Base-by-base conservation (phyloP, 2,329 filamentous ascomycete genomes). In the Ceratocystis harringtonii region DNA sequence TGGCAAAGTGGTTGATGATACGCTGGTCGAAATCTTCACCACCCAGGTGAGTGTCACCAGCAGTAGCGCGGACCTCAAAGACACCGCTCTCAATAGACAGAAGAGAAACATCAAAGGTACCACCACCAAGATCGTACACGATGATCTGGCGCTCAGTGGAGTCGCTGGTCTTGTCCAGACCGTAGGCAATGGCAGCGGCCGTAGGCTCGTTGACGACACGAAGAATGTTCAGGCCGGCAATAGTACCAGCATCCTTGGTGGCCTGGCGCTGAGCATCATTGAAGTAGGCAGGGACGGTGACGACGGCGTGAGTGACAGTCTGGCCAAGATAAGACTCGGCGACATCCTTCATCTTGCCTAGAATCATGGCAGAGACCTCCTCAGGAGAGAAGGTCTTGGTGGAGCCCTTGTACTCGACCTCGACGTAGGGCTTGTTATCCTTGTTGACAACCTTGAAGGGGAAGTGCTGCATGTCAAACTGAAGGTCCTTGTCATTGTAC, bases 1-100 rank as follows among this genome's bases (percentile, higher is more conserved):
- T 96, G 81, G 88, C 87, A 75, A 97, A 90, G 85, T 92, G 84
- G 83, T 89, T 90, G 81, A 97, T 96, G 77, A 97, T 84, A 76
- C 92, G 88, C 84, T 97, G 91, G 78, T 97, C 92, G 77, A 97
- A 97, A 81, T 97, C 92, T 79, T 97, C 92, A 86, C 92, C 92
- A 87, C 92, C 92, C 71, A 96, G 85, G 78, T 96, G 92, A 72
- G 92, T 96, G 77, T 96, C 92, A 90, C 92, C 91, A 75, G 91
- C 90, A 72, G 91, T 96, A 77, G 92, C 88, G 78, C 92, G 79
- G 71, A 96, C 92, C 81, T 96, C 91, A 75, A 96, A 96, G 72
- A 95, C 89, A 76, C 92, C 92, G 74, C 91, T 82, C 72, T 95
- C 90, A 70, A 95, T 94, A 67, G 88, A 94, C 66, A 96, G 85